A percentile compares a stretch with the other conserved stretches of the same genome.
phyloP scores from a whole-genome alignment of 2,329 filamentous ascomycete genomes.

The Sarocladiaceae sp. region DNA sequence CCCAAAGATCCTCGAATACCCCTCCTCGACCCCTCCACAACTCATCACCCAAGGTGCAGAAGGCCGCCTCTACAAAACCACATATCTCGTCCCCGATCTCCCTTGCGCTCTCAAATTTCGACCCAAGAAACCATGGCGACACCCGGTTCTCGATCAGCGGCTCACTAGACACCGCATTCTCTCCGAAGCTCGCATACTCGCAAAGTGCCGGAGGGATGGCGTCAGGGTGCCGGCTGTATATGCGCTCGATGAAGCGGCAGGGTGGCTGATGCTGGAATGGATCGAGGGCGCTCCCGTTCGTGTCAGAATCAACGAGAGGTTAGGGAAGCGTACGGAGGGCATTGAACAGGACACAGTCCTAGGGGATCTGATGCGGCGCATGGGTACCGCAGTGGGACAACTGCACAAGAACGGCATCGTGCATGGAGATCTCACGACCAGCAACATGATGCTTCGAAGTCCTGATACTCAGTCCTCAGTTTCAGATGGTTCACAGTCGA shows the following conservation, averaged over 20 bases:
- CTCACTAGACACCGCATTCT: constrained; percentile 83
- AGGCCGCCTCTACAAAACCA: constrained; percentile 85
- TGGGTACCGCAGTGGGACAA: constrained; percentile 65
- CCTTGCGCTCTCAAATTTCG: constrained; percentile 86
- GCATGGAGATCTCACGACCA: constrained; percentile 94
- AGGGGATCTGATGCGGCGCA: constrained; percentile 57
- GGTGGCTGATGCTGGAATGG: constrained; percentile 83
- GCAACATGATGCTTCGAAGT: constrained; percentile 72
- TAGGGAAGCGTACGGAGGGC: constrained; percentile 40
- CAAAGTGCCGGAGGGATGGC: constrained; percentile 70
- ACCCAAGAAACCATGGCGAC: constrained; percentile 84
- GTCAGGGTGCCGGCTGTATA: constrained; percentile 78
- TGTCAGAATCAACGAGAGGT: constrained; percentile 61
- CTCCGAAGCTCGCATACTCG: constrained; percentile 80
- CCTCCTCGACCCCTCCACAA: constrained; percentile 50
- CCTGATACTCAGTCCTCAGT: constrained; percentile 34
- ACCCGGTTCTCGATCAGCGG: constrained; percentile 80
- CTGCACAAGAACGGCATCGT: constrained; percentile 83
- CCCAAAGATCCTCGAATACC: constrained; percentile 58
- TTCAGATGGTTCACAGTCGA: constrained; percentile 17
- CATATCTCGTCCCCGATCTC: constrained; percentile 61
- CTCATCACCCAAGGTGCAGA: constrained; percentile 93
- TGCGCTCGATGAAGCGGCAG: constrained; percentile 54
- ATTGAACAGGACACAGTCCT: constrained; percentile 44
- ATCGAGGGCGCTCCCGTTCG: constrained; percentile 67